phyloP scores from a whole-genome alignment of 2,329 filamentous ascomycete genomes.

The Neonectria hederae region DNA sequence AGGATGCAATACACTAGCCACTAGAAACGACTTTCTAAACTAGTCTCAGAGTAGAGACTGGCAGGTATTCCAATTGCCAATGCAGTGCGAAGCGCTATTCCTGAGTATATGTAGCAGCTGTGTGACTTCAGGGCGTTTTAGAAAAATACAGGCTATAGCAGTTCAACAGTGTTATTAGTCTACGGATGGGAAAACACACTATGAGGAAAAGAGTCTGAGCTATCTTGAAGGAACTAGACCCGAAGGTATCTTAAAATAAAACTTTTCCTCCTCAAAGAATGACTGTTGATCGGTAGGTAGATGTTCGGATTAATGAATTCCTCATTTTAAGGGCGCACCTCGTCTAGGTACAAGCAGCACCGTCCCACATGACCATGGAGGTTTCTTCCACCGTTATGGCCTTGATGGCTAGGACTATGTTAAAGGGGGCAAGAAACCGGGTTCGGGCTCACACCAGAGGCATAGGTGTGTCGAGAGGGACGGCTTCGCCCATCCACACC shows the following conservation, averaged over 20 bases:
- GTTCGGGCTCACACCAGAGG: constrained; percentile 1
- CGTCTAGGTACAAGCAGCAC: constrained; percentile 2
- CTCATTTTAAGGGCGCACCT: not conserved
- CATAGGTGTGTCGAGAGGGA: not conserved
- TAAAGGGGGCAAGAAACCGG: constrained; percentile 19
- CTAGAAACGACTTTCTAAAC: constrained; percentile 15
- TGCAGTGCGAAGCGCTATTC: constrained; percentile 19
- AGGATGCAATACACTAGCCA: constrained; percentile 1
- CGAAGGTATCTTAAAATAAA: constrained; percentile 14
- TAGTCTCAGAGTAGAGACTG: not conserved
- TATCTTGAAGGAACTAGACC: constrained; percentile 21
- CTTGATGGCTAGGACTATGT: constrained; percentile 19
- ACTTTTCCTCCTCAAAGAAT: constrained; percentile 17
- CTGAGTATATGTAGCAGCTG: constrained; percentile 25
- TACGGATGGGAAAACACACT: not conserved
- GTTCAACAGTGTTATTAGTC: not conserved
- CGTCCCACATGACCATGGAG: constrained; percentile 12
- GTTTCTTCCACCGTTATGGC: constrained; percentile 16
- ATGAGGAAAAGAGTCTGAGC: constrained; percentile 23
- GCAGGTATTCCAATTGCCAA: constrained; percentile 22
- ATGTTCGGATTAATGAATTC: not conserved
- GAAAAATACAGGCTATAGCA: constrained; percentile 15
- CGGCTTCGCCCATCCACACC: not conserved
- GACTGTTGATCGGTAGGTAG: constrained; percentile 10
- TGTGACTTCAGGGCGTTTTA: constrained; percentile 24